A percentile compares a stretch with the other conserved stretches of the same genome.
Conservation (phyloP, 2,329 filamentous ascomycete genomes). For the Neonectria punicea region DNA sequence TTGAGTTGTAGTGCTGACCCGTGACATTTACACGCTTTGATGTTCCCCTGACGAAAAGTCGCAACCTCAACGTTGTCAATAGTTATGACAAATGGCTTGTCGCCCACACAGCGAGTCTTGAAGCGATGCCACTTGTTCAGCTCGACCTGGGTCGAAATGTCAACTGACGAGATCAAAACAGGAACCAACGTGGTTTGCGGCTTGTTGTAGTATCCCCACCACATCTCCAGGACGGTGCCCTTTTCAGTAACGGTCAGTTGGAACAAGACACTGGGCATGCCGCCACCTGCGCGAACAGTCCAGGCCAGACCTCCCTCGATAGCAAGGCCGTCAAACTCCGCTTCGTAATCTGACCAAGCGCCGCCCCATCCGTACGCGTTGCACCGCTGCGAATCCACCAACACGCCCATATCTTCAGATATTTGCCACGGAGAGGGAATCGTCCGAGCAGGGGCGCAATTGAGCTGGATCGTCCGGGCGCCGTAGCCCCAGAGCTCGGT, state of each 20-base stretch:
- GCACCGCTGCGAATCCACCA: conserved; percentile 6
- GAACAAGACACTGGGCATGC: conserved; percentile 1
- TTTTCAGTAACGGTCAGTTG: not conserved
- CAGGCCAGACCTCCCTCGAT: not conserved
- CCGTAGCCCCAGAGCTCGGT: conserved; percentile 5
- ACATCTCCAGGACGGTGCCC: not conserved
- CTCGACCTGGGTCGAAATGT: not conserved
- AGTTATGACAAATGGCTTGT: not conserved
- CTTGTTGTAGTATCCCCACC: conserved; percentile 10
- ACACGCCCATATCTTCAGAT: not conserved
- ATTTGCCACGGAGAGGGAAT: conserved; percentile 3
- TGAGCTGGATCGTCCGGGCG: not conserved
- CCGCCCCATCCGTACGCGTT: conserved; percentile 6
- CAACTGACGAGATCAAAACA: not conserved
- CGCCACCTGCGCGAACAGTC: not conserved
- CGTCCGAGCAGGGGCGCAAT: not conserved
- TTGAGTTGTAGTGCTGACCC: not conserved
- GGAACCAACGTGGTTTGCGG: not conserved
- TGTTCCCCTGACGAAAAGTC: conserved; percentile 1
- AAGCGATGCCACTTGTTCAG: not conserved
- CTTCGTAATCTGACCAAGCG: conserved; percentile 1
- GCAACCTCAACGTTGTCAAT: not conserved
- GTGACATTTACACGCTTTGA: not conserved
- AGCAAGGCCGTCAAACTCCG: not conserved
- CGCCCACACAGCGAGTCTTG: not conserved